Evolutionary conservation across 106 monocot genomes (phyloP).

Genomic region (Narthecium ossifragum): DNA sequence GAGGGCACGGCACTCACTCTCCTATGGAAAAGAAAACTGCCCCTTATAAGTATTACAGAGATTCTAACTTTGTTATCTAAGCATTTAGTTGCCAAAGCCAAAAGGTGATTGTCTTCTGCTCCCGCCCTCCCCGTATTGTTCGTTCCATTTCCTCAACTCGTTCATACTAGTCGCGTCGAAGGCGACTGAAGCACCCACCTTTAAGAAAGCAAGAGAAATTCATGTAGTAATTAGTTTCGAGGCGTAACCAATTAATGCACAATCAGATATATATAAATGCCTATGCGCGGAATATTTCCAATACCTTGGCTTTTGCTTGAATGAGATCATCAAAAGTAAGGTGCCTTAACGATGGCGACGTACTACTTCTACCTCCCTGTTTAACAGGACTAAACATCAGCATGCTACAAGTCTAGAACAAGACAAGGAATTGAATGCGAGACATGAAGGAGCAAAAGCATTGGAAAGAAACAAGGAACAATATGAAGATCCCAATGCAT

Average conservation of each 20-base stretch:
- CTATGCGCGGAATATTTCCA: background rate
- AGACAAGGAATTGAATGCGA: background rate
- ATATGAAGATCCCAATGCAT: no score
- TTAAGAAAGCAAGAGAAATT: background rate
- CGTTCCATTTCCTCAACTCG: constrained; percentile 94
- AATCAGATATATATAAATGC: no score
- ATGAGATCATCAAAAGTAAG: constrained; percentile 80
- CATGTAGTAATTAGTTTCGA: background rate
- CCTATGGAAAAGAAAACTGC: background rate
- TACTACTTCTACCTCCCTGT: constrained; percentile 27
- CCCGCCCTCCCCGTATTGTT: constrained; percentile 94
- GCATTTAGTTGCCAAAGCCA: constrained; percentile 61
- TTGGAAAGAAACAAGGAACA: no score
- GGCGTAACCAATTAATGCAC: no score
- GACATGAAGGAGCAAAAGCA: background rate
- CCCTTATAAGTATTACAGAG: background rate
- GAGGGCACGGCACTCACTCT: no score
- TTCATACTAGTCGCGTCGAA: constrained; percentile 94
- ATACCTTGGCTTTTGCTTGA: constrained; percentile 88
- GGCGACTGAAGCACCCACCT: constrained; percentile 95
- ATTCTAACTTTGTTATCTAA: background rate
- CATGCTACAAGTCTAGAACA: background rate
- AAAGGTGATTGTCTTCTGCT: constrained; percentile 75
- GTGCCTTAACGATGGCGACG: constrained; percentile 40
- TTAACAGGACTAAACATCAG: background rate